Conservation (phyloP, 225 moss, liverwort and hornwort species). For the Pseudisothecium myosuroides region DNA sequence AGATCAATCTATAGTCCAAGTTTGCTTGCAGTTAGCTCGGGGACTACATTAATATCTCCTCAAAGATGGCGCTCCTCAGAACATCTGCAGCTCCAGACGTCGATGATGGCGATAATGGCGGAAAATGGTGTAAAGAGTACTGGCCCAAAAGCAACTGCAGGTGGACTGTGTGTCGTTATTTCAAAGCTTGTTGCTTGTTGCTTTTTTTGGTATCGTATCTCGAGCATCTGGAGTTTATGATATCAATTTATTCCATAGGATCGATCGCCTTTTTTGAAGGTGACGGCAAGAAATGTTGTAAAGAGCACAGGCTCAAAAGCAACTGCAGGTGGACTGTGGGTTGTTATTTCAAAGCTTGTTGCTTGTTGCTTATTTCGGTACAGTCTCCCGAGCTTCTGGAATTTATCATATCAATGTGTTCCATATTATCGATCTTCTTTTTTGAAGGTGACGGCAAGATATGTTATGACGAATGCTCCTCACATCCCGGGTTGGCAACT, state of each 20-base stretch:
- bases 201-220: background rate
- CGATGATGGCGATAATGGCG: background rate
- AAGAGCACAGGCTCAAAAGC: no score
- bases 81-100: background rate
- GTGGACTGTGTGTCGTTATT: background rate
- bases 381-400: background rate
- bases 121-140: background rate
- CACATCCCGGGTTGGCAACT: background rate
- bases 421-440: background rate
- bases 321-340: no score
- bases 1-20: background rate
- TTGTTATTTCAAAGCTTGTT: no score
- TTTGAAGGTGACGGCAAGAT: background rate
- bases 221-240: background rate
- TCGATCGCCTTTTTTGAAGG: background rate
- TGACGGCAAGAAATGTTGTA: background rate
- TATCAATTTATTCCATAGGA: background rate
- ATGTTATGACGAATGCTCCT: background rate
- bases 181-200: background rate
- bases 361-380: no score
- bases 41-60: background rate
- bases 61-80: background rate
- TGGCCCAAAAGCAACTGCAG: background rate
- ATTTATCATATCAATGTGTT: background rate
- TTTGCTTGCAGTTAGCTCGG: background rate